Conservation (phyloP, 2,329 filamentous ascomycete genomes). For the Paecilomyces formosus region DNA sequence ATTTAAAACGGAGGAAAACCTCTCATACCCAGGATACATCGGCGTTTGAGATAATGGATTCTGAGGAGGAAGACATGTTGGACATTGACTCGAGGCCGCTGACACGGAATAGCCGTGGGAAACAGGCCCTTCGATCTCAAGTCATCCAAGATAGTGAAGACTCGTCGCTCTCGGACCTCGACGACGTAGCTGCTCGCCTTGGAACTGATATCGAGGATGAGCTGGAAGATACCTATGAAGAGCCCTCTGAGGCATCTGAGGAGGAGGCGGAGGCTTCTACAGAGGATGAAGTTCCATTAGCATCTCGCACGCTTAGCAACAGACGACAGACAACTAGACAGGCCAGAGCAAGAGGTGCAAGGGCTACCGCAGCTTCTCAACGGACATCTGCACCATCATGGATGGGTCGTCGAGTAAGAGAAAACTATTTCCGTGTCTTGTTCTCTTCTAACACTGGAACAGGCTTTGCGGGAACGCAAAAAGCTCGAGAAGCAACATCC, state of each 20-base stretch:
- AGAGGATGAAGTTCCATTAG: neutral
- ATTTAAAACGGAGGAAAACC: constrained; percentile 29
- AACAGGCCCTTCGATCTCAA: neutral
- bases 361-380: constrained; percentile 1
- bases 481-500: constrained; percentile 73
- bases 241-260: constrained; percentile 13
- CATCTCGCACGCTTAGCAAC: neutral
- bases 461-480: constrained; percentile 49
- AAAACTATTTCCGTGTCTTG: neutral
- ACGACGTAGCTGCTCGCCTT: neutral
- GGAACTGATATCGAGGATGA: constrained; percentile 10
- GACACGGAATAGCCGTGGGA: neutral
- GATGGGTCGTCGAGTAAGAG: constrained; percentile 23
- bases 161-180: constrained; percentile 5
- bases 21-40: constrained; percentile 7
- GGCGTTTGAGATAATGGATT: constrained; percentile 17
- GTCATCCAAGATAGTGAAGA: constrained; percentile 10
- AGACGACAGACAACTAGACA: neutral
- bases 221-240: constrained; percentile 10
- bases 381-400: constrained; percentile 7
- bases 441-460: constrained; percentile 20
- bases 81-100: neutral
- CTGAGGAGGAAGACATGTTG: neutral
- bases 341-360: neutral
- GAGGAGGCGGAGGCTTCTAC: constrained; percentile 8